Conservation (phyloP, 345 rosid genomes). For the Microcos paniculata region DNA sequence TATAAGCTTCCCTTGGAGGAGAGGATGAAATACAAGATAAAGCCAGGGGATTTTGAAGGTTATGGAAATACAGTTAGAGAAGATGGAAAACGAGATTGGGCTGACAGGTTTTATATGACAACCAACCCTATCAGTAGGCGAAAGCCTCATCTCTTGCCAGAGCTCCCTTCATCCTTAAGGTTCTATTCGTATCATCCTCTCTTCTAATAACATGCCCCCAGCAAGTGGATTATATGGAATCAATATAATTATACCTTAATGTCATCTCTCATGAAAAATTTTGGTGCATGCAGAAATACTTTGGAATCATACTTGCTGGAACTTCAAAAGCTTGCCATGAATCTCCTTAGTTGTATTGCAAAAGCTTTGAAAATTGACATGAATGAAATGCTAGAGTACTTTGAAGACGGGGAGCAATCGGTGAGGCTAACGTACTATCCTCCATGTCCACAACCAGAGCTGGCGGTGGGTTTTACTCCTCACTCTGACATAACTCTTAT, state of each 20-base stretch:
- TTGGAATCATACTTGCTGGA: conserved; percentile 34
- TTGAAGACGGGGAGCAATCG: conserved; percentile 40
- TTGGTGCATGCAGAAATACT: conserved; percentile 26
- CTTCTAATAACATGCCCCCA: no score
- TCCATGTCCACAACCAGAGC: conserved; percentile 46
- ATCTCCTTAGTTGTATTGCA: conserved; percentile 31
- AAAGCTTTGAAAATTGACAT: conserved; percentile 35
- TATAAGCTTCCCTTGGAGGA: conserved; percentile 42
- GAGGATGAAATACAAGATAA: conserved; percentile 46
- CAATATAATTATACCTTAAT: neutral
- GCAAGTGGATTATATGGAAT: no score
- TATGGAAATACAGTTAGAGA: conserved; percentile 36
- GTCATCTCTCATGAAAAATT: no score
- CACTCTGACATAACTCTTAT: conserved; percentile 31
- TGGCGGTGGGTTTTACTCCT: conserved; percentile 41
- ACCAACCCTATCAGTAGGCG: conserved; percentile 37
- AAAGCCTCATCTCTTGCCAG: conserved; percentile 31
- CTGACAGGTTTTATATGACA: conserved; percentile 38
- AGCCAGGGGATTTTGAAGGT: conserved; percentile 44
- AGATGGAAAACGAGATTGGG: conserved; percentile 54
- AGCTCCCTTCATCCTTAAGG: conserved; percentile 50
- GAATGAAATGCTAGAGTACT: conserved; percentile 32
- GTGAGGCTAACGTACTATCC: conserved; percentile 54
- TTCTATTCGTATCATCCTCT: no score
- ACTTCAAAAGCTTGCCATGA: conserved; percentile 29